These are phyloP conservation scores for Gyromitra esculenta DNA, from an alignment of 2,329 filamentous ascomycete species.

Conservation along the genomic window DNA sequence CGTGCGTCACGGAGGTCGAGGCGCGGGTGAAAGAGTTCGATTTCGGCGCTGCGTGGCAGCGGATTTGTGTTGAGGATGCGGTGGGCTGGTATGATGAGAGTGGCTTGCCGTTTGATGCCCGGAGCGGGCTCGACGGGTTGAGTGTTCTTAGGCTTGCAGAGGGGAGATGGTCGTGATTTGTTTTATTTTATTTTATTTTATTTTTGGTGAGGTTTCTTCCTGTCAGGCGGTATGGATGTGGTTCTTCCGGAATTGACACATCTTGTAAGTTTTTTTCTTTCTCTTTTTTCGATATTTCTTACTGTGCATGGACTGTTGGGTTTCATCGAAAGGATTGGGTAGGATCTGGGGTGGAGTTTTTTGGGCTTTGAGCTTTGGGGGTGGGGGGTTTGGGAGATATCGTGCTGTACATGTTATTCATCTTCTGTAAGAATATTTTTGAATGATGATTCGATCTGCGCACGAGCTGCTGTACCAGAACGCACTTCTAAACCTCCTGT, in stretches of 20 bases:
- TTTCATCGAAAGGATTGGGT: too few species aligned
- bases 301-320: too few species aligned
- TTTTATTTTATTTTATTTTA: neutral
- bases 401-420: too few species aligned
- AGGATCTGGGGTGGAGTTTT: too few species aligned
- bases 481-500: too few species aligned
- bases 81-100: slow-evolving; percentile 17
- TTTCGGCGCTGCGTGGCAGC: neutral
- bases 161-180: neutral
- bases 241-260: too few species aligned
- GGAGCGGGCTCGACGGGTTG: neutral
- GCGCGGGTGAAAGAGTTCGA: neutral
- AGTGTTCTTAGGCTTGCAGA: neutral
- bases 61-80: neutral
- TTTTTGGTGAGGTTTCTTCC: neutral
- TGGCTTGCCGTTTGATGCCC: neutral
- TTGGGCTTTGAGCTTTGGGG: too few species aligned
- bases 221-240: too few species aligned
- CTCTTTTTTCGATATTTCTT: neutral
- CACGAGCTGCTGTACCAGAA: too few species aligned
- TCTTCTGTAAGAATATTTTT: too few species aligned
- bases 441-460: too few species aligned
- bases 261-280: neutral
- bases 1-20: slow-evolving; percentile 1
- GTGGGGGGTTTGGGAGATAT: too few species aligned